A percentile compares a stretch with the other conserved stretches of the same genome.
These are phyloP conservation scores for Colletotrichum melonis DNA, from an alignment of 2,329 filamentous ascomycete species.

Conservation along the genomic window DNA sequence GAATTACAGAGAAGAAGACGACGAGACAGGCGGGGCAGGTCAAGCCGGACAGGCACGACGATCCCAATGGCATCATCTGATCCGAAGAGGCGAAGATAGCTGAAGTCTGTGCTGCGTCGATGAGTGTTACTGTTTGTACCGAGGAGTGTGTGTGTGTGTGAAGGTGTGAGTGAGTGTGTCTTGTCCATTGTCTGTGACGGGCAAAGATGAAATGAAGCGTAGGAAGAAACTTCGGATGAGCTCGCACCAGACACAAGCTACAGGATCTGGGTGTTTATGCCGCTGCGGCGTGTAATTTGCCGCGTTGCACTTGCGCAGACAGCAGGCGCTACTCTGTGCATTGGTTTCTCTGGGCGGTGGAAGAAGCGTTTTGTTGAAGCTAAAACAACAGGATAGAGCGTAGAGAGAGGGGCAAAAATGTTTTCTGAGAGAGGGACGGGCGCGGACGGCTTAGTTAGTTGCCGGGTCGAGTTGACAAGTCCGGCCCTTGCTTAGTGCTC, in stretches of 20 bases:
- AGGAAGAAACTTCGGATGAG: background rate
- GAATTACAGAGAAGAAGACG: background rate
- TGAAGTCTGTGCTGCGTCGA: conserved; percentile 16
- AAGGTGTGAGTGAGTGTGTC: background rate
- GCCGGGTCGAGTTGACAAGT: conserved; percentile 16
- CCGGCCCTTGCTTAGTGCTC: conserved; percentile 17
- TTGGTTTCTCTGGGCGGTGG: background rate
- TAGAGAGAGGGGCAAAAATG: background rate
- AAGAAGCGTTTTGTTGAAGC: background rate
- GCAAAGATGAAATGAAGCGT: background rate
- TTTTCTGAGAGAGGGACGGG: background rate
- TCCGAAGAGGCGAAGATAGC: conserved; percentile 11
- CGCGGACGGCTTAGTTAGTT: conserved; percentile 1
- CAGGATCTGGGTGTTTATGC: background rate
- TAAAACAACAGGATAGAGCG: background rate
- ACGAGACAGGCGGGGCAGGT: background rate
- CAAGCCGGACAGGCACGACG: conserved; percentile 12
- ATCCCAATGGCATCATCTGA: conserved; percentile 24
- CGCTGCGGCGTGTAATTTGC: conserved; percentile 16
- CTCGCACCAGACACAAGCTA: background rate
- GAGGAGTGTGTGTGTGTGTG: background rate
- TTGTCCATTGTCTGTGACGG: background rate
- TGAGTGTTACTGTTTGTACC: background rate
- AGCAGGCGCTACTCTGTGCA: background rate
- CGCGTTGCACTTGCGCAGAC: conserved; percentile 7